These are phyloP conservation scores for Wickerhamomyces silvicola DNA, from an alignment of 805 yeast species.

Conservation along the genomic window DNA sequence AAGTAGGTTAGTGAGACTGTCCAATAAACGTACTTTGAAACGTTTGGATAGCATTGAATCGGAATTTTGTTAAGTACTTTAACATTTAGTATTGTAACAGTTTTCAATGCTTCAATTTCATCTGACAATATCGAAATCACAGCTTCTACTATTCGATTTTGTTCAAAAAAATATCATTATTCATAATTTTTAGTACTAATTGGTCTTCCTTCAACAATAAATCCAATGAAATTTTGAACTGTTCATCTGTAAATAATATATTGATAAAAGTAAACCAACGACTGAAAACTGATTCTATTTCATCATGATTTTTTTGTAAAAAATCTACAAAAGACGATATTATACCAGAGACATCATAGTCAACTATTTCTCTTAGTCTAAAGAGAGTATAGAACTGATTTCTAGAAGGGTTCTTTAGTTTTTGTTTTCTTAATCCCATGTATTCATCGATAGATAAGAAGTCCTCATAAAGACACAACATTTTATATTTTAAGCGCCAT, in stretches of 20 bases:
- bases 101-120: constrained; percentile 3
- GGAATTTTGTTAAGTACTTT: constrained; percentile 33
- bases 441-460: constrained; percentile 23
- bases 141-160: constrained; percentile 28
- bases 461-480: constrained; percentile 42
- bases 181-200: constrained; percentile 22
- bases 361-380: constrained; percentile 43
- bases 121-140: constrained; percentile 20
- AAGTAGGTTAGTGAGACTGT: constrained; percentile 15
- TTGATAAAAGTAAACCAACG: constrained; percentile 54
- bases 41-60: constrained; percentile 38
- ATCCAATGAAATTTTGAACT: constrained; percentile 25
- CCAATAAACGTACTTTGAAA: constrained; percentile 22
- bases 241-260: constrained; percentile 24
- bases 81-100: constrained; percentile 2
- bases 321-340: constrained; percentile 21
- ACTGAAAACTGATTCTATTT: constrained; percentile 26
- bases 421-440: constrained; percentile 3
- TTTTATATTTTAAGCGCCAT: constrained; percentile 43
- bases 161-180: constrained; percentile 41
- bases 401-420: constrained; percentile 2
- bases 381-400: constrained; percentile 33
- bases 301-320: constrained; percentile 10
- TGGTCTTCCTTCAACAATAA: constrained; percentile 22
- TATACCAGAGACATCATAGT: constrained; percentile 19